These are phyloP conservation scores for Berkeleyomyces rouxiae DNA, from an alignment of 2,329 filamentous ascomycete genomes.

Conservation along the genomic window DNA sequence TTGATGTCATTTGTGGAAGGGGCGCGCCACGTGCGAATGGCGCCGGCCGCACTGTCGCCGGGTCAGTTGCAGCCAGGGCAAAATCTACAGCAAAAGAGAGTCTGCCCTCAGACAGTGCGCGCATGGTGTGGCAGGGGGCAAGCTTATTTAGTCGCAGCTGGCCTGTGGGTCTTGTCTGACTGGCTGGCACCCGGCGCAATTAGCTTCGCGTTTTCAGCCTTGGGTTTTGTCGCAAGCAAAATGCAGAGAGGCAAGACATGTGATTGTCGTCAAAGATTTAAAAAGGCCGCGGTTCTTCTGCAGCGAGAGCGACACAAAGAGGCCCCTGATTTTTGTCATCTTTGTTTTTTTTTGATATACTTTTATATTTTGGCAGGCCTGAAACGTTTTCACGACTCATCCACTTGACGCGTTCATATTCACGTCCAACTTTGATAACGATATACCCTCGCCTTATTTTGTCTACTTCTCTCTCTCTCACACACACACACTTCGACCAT, in stretches of 20 bases:
- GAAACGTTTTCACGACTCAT: too few species aligned
- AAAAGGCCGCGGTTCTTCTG: neutral
- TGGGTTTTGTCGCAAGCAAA: neutral
- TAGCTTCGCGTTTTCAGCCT: too few species aligned
- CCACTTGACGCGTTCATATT: too few species aligned
- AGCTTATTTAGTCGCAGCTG: neutral
- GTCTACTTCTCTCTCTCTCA: neutral
- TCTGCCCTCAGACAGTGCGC: neutral
- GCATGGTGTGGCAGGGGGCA: too few species aligned
- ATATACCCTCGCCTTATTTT: conserved; percentile 4
- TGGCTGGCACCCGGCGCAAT: too few species aligned
- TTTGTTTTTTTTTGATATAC: neutral
- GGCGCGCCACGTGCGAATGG: neutral
- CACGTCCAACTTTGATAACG: conserved; percentile 2
- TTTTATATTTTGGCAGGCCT: neutral
- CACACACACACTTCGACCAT: conserved; percentile 32
- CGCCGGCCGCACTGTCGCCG: neutral
- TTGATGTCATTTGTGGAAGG: neutral
- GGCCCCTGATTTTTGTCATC: neutral
- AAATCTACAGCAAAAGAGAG: too few species aligned
- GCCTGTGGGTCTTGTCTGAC: too few species aligned
- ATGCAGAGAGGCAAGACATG: neutral
- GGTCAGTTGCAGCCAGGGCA: neutral
- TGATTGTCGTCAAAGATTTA: neutral
- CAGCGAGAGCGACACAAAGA: neutral